Conservation (phyloP, 805 yeast species). For the Saturnispora halmiae region DNA sequence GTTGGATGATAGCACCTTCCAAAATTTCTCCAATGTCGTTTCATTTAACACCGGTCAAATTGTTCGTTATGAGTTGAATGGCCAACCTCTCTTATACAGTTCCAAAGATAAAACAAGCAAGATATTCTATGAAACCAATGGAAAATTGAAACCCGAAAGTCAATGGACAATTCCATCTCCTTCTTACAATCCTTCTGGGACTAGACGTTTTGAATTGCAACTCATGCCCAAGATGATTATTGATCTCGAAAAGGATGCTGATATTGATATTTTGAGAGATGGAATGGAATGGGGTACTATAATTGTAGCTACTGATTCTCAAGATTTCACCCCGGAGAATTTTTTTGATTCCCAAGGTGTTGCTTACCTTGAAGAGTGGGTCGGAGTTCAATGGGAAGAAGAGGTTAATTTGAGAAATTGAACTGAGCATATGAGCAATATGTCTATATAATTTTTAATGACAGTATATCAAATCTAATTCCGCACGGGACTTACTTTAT, state of each 20-base stretch:
- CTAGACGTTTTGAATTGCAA: conserved; percentile 73
- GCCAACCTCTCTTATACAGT: conserved; percentile 67
- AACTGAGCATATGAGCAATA: neutral
- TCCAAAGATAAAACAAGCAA: conserved; percentile 47
- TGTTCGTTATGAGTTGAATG: conserved; percentile 73
- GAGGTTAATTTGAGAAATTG: conserved; percentile 4
- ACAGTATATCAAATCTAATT: no score
- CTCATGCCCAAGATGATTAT: conserved; percentile 89
- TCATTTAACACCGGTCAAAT: conserved; percentile 83
- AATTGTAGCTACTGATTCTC: conserved; percentile 51
- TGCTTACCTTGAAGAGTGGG: conserved; percentile 22
- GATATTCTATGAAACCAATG: conserved; percentile 28
- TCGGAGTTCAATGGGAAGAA: conserved; percentile 24
- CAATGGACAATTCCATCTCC: conserved; percentile 44
- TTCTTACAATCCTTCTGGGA: conserved; percentile 49
- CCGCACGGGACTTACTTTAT: no score
- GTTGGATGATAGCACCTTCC: conserved; percentile 70
- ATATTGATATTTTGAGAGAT: conserved; percentile 37
- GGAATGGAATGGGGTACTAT: conserved; percentile 99
- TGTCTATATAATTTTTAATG: no score
- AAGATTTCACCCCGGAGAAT: conserved; percentile 14
- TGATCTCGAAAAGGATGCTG: conserved; percentile 51
- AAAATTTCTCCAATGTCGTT: conserved; percentile 64
- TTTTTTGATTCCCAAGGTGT: conserved; percentile 17
- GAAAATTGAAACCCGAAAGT: conserved; percentile 16